Base-by-base conservation (phyloP, 2,329 filamentous ascomycete genomes). In the Chaetoscypha palmicola region DNA sequence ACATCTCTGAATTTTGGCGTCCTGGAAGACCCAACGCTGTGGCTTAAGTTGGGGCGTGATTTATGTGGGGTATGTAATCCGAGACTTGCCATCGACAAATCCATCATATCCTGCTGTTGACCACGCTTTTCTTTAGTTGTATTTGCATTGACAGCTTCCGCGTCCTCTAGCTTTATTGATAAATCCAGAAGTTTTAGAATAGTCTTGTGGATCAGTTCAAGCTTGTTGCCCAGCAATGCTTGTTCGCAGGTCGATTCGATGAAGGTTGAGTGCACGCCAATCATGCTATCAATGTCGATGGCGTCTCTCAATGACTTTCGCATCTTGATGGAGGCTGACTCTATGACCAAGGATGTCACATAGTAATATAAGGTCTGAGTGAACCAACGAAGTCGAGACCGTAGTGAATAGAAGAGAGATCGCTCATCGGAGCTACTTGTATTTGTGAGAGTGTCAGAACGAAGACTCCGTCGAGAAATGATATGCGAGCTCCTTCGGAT, bases 221-320 rank as follows among this genome's bases (percentile, higher is more conserved):
- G 66, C 42, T 81, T 82, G 12, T 71, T 66, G 0, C 82, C 79
- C 0, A 94, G 73, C 19, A 92, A 75, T 8, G 84, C 78, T 51
- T 87, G 80, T 23, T 79, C 74, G 44, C 81, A 68, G 9, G 92
- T 66, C 2, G 72, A 72, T 34, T 70, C 71, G 34, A 84, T 67
- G 56, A 83, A 91, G 0, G 63, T 60, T 3, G 74, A 66, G 59
- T 95, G 89, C 1, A 81, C 72, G 1, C 65, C 65, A 20, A 89
- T 80, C 86, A 96, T 94, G 20, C 75, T 75, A 59, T 96, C 88
- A 8, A 96, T 78, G 53, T 91, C 87, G 20, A 74, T 70, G 0
- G 86, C 79, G 4, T 68, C 65, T 11, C 66, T 63, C 40, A 96
- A 71, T 0, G 72, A 68, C 2, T 63, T 60, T 4, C 67, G 66